Evolutionary conservation across 2,329 filamentous ascomycete species (phyloP).

Genomic region (Fusarium luffae): DNA sequence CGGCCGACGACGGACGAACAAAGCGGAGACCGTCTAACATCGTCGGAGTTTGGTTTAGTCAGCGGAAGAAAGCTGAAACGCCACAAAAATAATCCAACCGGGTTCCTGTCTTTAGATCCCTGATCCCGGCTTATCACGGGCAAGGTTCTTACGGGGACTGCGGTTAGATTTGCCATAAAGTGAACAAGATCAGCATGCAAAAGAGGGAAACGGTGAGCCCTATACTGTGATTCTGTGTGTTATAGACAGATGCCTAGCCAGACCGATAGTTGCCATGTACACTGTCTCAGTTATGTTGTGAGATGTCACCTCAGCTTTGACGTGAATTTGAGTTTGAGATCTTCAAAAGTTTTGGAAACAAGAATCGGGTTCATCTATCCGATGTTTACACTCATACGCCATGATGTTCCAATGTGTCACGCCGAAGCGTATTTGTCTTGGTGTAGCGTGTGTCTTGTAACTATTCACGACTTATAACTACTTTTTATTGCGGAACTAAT

Average conservation of each 20-base stretch:
- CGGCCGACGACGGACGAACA: neutral
- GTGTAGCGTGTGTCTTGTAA: neutral
- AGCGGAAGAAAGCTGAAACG: conserved; percentile 4
- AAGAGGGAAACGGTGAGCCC: neutral
- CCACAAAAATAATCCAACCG: neutral
- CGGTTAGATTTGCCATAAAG: neutral
- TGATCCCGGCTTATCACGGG: neutral
- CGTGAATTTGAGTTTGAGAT: neutral
- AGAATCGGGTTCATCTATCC: neutral
- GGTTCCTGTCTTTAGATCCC: neutral
- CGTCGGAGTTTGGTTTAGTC: neutral
- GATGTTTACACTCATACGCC: neutral
- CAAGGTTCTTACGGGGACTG: neutral
- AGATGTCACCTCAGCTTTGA: neutral
- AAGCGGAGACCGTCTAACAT: neutral
- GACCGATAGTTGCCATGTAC: neutral
- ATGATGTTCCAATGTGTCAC: conserved; percentile 5
- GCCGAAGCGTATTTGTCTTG: neutral
- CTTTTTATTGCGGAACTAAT: neutral
- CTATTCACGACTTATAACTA: neutral
- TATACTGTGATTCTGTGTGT: neutral
- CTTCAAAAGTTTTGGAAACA: neutral
- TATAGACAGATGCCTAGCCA: neutral
- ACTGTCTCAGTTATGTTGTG: neutral
- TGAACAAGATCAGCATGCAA: neutral